phyloP scores from a whole-genome alignment of 768 basidiomycete species.

The Mrakia hoshinonis region DNA sequence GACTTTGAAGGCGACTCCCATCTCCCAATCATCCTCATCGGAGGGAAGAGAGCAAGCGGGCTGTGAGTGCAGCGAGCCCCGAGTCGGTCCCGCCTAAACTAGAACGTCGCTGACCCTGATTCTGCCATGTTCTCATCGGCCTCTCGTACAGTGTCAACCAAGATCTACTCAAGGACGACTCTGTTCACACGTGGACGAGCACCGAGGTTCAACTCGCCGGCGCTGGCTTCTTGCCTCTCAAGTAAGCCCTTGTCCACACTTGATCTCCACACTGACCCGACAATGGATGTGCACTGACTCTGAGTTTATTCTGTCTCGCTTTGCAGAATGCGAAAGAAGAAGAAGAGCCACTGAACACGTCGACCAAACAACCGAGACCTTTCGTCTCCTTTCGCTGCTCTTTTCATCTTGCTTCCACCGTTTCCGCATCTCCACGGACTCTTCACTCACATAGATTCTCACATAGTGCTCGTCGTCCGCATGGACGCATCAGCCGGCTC shows the following conservation, averaged over 20 bases:
- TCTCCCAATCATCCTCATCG: constrained; percentile 17
- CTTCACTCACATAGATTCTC: too few species aligned
- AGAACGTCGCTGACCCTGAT: too few species aligned
- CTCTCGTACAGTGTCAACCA: background rate
- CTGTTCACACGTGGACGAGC: background rate
- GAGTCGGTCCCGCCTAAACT: background rate
- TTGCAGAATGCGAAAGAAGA: background rate
- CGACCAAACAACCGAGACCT: too few species aligned
- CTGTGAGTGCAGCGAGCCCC: background rate
- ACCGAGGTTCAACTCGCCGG: constrained; percentile 5
- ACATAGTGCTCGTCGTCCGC: too few species aligned
- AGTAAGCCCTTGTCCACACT: background rate
- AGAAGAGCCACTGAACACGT: background rate
- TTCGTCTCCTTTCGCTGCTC: too few species aligned
- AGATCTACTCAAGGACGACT: background rate
- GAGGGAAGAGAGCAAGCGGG: background rate
- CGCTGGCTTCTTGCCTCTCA: background rate
- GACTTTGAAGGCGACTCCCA: background rate
- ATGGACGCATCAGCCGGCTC: too few species aligned
- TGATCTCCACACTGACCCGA: too few species aligned
- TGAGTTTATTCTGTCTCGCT: background rate
- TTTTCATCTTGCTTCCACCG: too few species aligned
- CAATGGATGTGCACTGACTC: too few species aligned
- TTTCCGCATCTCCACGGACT: too few species aligned
- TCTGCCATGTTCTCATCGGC: too few species aligned